A percentile compares a stretch with the other conserved stretches of the same genome.
Conservation (phyloP, 352 stramenopile genomes). For the Pythium dissotocum region DNA sequence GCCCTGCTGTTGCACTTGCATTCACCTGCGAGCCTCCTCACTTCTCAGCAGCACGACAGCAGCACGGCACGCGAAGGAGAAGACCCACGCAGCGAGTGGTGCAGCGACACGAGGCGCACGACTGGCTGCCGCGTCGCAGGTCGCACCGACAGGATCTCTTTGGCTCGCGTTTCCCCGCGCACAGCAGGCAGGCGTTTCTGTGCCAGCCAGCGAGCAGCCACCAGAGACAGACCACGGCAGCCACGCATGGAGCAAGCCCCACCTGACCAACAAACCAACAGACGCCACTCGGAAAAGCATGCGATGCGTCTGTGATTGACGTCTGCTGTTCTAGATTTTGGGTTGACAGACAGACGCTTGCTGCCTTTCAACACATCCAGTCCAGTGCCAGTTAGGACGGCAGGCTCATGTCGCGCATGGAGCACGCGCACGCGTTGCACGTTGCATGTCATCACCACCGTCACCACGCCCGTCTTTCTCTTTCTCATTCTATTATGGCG, state of each 20-base stretch:
- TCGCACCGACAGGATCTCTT: not conserved
- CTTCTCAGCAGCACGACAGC: not conserved
- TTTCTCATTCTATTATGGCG: not conserved
- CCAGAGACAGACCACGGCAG: not conserved
- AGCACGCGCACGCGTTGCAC: not conserved
- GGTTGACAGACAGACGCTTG: not conserved
- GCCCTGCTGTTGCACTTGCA: not conserved
- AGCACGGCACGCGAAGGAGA: no score
- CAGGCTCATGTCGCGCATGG: not conserved
- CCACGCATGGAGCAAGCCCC: not conserved
- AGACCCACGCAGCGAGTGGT: not conserved
- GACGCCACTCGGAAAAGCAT: not conserved
- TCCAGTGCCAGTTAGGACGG: no score
- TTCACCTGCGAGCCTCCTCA: not conserved
- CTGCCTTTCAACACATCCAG: no score
- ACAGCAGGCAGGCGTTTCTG: not conserved
- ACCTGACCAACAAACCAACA: not conserved
- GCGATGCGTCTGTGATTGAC: not conserved
- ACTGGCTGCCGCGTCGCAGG: constrained; percentile 6
- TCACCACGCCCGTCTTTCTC: not conserved
- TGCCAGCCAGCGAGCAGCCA: not conserved
- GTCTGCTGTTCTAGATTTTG: not conserved
- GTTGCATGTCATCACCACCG: not conserved
- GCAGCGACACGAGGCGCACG: constrained; percentile 1
- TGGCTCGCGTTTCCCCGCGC: no score